Percentiles rank a stretch among this genome's conserved stretches.
These are phyloP conservation scores for Diversispora eburnea DNA, from an alignment of 192 early-diverging fungal species.

Conservation along the genomic window DNA sequence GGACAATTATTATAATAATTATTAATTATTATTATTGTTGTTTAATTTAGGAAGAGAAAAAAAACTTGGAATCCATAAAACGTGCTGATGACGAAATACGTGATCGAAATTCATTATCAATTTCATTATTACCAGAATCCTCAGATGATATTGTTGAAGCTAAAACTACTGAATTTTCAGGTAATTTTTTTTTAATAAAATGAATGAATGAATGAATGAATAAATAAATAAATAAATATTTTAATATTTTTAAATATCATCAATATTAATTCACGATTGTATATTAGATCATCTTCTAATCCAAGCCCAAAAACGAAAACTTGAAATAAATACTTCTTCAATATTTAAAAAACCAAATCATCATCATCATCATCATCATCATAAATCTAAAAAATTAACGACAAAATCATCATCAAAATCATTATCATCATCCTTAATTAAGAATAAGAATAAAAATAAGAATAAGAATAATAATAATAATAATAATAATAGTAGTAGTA, in stretches of 20 bases:
- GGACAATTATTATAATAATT: no score
- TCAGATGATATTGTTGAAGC: constrained; percentile 50
- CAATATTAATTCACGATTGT: background rate
- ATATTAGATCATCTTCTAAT: constrained; percentile 27
- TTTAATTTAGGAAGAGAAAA: constrained; percentile 51
- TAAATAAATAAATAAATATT: background rate
- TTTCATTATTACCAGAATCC: constrained; percentile 55
- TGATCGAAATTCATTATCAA: constrained; percentile 55
- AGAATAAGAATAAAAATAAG: background rate
- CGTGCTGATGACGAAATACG: constrained; percentile 48
- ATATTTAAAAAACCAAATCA: constrained; percentile 26
- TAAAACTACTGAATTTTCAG: constrained; percentile 47
- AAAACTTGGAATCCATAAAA: constrained; percentile 40
- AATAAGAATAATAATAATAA: background rate
- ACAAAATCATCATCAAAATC: no score
- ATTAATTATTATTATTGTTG: background rate
- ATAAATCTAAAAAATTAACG: no score
- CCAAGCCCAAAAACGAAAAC: constrained; percentile 33
- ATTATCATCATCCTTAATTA: no score
- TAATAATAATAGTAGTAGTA: background rate
- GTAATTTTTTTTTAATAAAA: constrained; percentile 9
- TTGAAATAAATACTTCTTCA: constrained; percentile 27
- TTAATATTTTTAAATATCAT: background rate
- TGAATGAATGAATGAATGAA: background rate
- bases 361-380: background rate